Evolutionary conservation across 148 eudicot genomes (phyloP).

Genomic region (Rhododendron vialii): DNA sequence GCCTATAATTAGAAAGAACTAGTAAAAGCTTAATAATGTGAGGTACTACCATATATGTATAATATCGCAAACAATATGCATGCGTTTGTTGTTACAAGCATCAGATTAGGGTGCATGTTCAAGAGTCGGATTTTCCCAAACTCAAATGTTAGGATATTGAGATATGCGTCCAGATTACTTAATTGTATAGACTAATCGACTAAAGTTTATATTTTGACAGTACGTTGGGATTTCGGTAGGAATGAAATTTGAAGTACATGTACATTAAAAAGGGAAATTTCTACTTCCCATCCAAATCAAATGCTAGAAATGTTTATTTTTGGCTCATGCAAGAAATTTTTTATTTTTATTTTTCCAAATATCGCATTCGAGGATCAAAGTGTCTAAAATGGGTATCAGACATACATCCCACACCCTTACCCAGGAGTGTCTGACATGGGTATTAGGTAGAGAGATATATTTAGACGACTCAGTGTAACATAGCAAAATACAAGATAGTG

Average conservation of each 20-base stretch:
- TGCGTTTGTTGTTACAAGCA: not conserved
- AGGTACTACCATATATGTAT: not conserved
- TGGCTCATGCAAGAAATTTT: not conserved
- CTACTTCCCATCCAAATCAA: not conserved
- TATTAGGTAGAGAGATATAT: not conserved
- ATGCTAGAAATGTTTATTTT: not conserved
- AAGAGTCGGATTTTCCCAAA: not conserved
- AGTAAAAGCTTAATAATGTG: not conserved
- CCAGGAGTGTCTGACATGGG: not conserved
- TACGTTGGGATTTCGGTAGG: not conserved
- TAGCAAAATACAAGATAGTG: not conserved
- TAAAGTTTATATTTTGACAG: too few relatives aligned
- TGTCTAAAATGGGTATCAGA: not conserved
- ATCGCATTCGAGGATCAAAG: not conserved
- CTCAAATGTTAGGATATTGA: not conserved
- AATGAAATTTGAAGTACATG: not conserved
- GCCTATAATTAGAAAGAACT: slow-evolving; percentile 6
- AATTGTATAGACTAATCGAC: not conserved
- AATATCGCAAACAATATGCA: not conserved
- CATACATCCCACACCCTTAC: not conserved
- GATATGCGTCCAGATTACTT: not conserved
- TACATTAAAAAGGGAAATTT: not conserved
- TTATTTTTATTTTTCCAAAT: not conserved
- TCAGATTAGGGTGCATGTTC: not conserved
- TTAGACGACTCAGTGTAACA: not conserved